Conservation (phyloP, 2,329 filamentous ascomycete genomes). For the Alternaria sp. region DNA sequence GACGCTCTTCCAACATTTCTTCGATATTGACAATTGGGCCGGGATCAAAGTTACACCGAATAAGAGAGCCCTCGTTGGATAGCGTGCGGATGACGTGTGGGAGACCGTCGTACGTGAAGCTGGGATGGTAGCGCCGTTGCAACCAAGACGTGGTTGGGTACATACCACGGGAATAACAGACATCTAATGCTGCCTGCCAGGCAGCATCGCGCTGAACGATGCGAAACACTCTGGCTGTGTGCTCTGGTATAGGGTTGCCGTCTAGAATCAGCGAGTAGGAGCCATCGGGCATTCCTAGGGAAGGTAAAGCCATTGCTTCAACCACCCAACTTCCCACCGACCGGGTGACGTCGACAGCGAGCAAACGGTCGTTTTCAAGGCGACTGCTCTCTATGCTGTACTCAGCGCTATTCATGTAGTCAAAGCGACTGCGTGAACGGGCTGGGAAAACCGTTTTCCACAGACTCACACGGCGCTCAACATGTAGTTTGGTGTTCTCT, state of each 20-base stretch:
- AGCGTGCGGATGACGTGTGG: not conserved
- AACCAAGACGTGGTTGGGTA: not conserved
- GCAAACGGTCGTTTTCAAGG: too few species aligned
- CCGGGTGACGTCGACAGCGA: not conserved
- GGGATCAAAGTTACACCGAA: not conserved
- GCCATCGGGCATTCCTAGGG: not conserved
- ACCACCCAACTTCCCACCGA: not conserved
- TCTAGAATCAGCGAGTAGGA: not conserved
- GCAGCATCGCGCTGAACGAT: not conserved
- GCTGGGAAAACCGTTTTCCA: not conserved
- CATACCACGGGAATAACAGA: not conserved
- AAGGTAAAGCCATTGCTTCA: rapidly evolving
- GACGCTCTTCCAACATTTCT: not conserved
- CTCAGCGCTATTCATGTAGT: too few species aligned
- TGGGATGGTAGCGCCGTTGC: not conserved
- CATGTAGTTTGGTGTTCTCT: not conserved
- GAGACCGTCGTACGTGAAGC: not conserved
- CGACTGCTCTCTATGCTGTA: too few species aligned
- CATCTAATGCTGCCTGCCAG: not conserved
- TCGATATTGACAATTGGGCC: not conserved
- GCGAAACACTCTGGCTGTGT: not conserved
- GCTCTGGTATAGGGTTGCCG: not conserved
- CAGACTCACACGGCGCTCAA: not conserved
- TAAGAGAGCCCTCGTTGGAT: not conserved
- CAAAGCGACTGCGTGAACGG: too few species aligned